Percentiles rank a stretch among this genome's conserved stretches.
Evolutionary conservation across 352 stramenopile species (phyloP).

Genomic region (Globisporangium canariense): DNA sequence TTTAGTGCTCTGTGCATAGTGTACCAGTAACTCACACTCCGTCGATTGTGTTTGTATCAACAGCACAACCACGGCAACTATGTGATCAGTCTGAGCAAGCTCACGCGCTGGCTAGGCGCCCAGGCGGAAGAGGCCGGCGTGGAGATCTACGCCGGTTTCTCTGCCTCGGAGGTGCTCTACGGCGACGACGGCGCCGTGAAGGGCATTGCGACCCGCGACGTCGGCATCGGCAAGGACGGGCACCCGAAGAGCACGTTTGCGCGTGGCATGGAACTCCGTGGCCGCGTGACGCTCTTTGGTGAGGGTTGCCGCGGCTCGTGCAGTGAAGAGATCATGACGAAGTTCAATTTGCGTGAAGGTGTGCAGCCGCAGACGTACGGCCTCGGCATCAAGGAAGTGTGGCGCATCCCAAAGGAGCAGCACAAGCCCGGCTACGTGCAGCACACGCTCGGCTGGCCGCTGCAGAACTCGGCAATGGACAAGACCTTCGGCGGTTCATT

Average conservation of each 20-base stretch:
- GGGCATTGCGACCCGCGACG: slow-evolving; percentile 98
- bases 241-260: slow-evolving; percentile 96
- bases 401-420: slow-evolving; percentile 90
- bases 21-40: neutral
- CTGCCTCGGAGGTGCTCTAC: slow-evolving; percentile 92
- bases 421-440: slow-evolving; percentile 95
- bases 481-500: slow-evolving; percentile 98
- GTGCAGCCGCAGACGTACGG: slow-evolving; percentile 96
- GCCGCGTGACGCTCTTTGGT: slow-evolving; percentile 94
- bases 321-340: slow-evolving; percentile 95
- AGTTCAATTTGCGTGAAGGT: slow-evolving; percentile 93
- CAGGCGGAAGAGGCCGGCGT: slow-evolving; percentile 97
- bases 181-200: slow-evolving; percentile 76
- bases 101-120: slow-evolving; percentile 95
- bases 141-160: slow-evolving; percentile 99
- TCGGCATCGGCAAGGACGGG: slow-evolving; percentile 97
- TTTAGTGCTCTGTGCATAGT: neutral
- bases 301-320: slow-evolving; percentile 97
- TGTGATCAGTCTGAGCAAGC: slow-evolving; percentile 95
- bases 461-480: slow-evolving; percentile 89
- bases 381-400: slow-evolving; percentile 99
- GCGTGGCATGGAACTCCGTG: slow-evolving; percentile 96
- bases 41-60: slow-evolving; percentile 12
- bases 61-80: slow-evolving; percentile 99
- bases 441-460: slow-evolving; percentile 97